Percentiles rank a stretch among this genome's conserved stretches.
Conservation (phyloP, 129 eudicot genomes). For the Lactuca saligna region DNA sequence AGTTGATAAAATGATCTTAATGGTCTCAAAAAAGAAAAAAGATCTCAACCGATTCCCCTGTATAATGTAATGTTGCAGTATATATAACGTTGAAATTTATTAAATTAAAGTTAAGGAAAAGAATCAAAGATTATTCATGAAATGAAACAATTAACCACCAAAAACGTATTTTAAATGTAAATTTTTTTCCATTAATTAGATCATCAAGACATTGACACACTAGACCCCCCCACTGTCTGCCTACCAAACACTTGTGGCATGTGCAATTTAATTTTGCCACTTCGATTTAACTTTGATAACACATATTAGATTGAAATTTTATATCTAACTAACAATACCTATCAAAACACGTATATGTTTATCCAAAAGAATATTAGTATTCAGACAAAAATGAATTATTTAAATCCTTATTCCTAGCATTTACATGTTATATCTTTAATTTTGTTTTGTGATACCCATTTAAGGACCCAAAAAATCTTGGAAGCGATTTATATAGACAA, state of each 20-base stretch:
- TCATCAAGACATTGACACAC: constrained; percentile 20
- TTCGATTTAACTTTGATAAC: constrained; percentile 14
- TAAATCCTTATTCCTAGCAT: not conserved
- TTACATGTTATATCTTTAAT: constrained; percentile 18
- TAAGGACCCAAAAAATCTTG: constrained; percentile 14
- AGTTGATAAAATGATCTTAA: no score
- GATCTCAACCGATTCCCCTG: no score
- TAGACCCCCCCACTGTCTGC: constrained; percentile 42
- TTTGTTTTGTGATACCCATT: constrained; percentile 10
- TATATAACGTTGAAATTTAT: no score
- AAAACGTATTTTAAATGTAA: no score
- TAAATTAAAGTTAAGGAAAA: no score
- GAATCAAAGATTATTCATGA: no score
- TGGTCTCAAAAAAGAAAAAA: no score
- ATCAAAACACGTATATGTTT: constrained; percentile 14
- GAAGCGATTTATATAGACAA: constrained; percentile 23
- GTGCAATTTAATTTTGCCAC: constrained; percentile 32
- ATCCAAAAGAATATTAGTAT: not conserved
- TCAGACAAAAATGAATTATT: not conserved
- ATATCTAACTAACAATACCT: constrained; percentile 1
- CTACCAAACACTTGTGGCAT: constrained; percentile 37
- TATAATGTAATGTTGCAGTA: no score
- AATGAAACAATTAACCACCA: no score
- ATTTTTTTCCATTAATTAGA: constrained; percentile 10
- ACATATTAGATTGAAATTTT: constrained; percentile 12